phyloP scores from a whole-genome alignment of 139 green algal species.

The Chlorella sp. region DNA sequence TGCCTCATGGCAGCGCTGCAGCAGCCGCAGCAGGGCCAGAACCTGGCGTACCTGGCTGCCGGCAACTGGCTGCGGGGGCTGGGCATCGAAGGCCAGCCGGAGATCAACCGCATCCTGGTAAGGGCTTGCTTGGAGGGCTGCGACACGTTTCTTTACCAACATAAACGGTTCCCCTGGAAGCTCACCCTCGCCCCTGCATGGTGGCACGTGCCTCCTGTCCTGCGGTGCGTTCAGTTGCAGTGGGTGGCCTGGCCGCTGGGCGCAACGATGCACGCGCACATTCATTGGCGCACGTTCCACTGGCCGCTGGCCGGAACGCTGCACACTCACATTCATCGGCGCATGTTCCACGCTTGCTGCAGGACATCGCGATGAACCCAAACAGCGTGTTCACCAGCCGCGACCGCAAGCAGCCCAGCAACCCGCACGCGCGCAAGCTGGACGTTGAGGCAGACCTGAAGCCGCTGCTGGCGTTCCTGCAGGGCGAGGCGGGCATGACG shows the following conservation, averaged over 20 bases:
- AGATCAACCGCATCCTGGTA: slow-evolving; percentile 39
- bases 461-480: slow-evolving; percentile 21
- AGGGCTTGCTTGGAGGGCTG: not conserved
- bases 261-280: too few relatives aligned
- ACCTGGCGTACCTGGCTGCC: slow-evolving; percentile 44
- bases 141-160: too few relatives aligned
- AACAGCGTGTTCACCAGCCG: slow-evolving; percentile 72
- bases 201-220: too few relatives aligned
- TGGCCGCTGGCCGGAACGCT: too few relatives aligned
- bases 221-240: too few relatives aligned
- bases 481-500: not conserved
- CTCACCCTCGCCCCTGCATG: too few relatives aligned
- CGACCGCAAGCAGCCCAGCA: slow-evolving; percentile 43
- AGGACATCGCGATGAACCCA: slow-evolving; percentile 72
- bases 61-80: slow-evolving; percentile 53
- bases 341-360: slow-evolving; percentile 47
- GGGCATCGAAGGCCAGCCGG: slow-evolving; percentile 62
- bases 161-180: too few relatives aligned
- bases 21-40: slow-evolving; percentile 24
- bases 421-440: slow-evolving; percentile 28
- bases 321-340: slow-evolving; percentile 43
- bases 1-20: slow-evolving; percentile 22
- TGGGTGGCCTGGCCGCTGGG: too few relatives aligned
- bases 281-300: too few relatives aligned
- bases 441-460: slow-evolving; percentile 13